Evolutionary conservation across 371 early-diverging fungal species (phyloP), one percentile per base, ranked within the genome.

Genomic region (Mortierella sp.): DNA sequence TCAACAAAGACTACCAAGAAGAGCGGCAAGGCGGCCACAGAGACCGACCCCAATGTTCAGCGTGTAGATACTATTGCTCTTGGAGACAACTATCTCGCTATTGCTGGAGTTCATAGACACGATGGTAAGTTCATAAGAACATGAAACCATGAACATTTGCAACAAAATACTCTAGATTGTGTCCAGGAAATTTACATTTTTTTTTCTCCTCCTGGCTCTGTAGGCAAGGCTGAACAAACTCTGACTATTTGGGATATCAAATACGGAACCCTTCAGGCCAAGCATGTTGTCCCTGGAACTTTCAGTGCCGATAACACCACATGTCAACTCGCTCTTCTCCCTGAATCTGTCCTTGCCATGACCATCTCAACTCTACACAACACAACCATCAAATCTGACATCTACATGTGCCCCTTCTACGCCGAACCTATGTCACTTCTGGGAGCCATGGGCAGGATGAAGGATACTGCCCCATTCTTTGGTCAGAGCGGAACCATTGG

Each of bases 211-310:
- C 26, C 2, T 26, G 5, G 32, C 35, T 30, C 6, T 37, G 26
- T 69, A 81, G 81, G 57, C 69, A 75, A 84, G 69, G 64, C 80
- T 14, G 90, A 91, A 45, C 89, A 90, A 64, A 86, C 90, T 2
- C 67, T 93, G 32, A 91, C 91, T 20, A 87, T 94, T 26, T 94
- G 94, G 94, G 94, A 94, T 70, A 85, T 87, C 55, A 84, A 86
- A 54, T 94, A 91, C 60, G 93, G 93, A 62, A 92, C 94, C 0
- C 84, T 92, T 3, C 94, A 93, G 71, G 86, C 91, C 11, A 84
- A 86, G 57, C 77, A 72, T 30, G 62, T 77, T 20, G 32, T 76
- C 64, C 76, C 75, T 14, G 81, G 81, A 24, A 14, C 66, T 1
- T 68, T 62, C 45, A 72, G 45, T 22, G 77, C 62, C n/a, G 68